Conservation (phyloP, 345 rosid species). For the Citrus hindsii region DNA sequence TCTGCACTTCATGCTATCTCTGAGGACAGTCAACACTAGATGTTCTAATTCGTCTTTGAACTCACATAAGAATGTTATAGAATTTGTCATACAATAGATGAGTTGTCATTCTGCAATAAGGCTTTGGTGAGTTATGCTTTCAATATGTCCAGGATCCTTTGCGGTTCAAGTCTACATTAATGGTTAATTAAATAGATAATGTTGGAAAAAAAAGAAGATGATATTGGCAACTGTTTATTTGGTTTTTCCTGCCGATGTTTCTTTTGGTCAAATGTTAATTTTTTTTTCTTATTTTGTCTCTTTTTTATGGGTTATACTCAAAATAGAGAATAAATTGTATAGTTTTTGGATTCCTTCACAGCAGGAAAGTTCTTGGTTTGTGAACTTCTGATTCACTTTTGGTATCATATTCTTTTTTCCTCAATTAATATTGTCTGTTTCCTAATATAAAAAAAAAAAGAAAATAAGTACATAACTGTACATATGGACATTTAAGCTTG, state of each 20-base stretch:
- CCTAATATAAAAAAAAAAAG: too few relatives aligned
- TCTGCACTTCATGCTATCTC: neutral
- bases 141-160: neutral
- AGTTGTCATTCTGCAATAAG: neutral
- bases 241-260: neutral
- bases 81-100: neutral
- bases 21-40: neutral
- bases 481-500: neutral
- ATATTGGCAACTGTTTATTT: neutral
- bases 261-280: neutral
- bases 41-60: neutral
- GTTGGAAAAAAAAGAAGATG: neutral
- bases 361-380: too few relatives aligned
- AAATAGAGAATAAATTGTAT: too few relatives aligned
- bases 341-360: too few relatives aligned
- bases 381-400: too few relatives aligned
- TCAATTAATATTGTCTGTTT: too few relatives aligned
- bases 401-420: too few relatives aligned
- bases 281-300: neutral
- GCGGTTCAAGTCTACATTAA: neutral
- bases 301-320: too few relatives aligned
- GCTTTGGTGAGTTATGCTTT: neutral
- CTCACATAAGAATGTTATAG: neutral
- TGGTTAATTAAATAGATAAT: neutral
- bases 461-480: neutral